These are phyloP conservation scores for Cyclotella atomus DNA, from an alignment of 108 stramenopile species.

Conservation along the genomic window DNA sequence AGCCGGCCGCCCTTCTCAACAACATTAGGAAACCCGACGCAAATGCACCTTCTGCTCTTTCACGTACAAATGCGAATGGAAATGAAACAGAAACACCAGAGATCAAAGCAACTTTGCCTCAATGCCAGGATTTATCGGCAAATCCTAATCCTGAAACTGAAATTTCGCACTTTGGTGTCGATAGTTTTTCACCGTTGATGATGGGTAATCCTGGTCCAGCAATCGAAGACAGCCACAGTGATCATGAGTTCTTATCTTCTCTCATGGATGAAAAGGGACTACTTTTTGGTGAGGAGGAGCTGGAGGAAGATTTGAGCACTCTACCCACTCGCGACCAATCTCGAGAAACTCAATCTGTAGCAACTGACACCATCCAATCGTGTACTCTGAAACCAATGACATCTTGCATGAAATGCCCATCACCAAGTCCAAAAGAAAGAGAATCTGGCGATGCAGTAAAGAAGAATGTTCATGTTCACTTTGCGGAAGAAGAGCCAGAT, in stretches of 20 bases:
- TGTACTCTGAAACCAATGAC: not conserved
- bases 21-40: not conserved
- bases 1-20: not conserved
- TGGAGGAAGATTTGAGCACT: not conserved
- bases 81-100: not conserved
- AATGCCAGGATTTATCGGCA: not conserved
- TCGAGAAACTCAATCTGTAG: not conserved
- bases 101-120: not conserved
- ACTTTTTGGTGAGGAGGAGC: constrained; percentile 7
- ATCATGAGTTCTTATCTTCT: constrained; percentile 20
- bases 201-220: not conserved
- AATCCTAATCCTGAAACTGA: not conserved
- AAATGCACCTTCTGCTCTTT: not conserved
- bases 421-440: not conserved
- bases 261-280: constrained; percentile 11
- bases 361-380: not conserved
- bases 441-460: not conserved
- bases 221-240: constrained; percentile 8
- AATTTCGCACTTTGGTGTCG: not conserved
- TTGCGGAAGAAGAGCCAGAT: not conserved
- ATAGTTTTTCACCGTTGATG: constrained; percentile 3
- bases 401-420: constrained; percentile 2
- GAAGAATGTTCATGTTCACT: not conserved
- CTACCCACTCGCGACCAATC: not conserved
- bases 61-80: not conserved